Base-by-base conservation (phyloP, 305 asterid genomes). In the Solanum hybrid region DNA sequence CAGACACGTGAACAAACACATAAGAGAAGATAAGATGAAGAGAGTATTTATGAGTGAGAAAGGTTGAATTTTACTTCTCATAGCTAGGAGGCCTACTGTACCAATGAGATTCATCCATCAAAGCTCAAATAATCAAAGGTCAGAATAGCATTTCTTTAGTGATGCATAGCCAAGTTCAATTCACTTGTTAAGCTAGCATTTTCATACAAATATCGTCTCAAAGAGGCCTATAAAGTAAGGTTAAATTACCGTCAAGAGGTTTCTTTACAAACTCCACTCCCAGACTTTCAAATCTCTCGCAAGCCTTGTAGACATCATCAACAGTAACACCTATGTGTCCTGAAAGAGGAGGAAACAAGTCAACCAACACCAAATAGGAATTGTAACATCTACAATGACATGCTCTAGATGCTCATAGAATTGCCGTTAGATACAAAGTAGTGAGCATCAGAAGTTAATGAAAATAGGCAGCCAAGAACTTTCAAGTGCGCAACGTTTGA, bases 271-370 rank as follows among this genome's bases (percentile, higher is more conserved):
- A 97, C 91, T 93, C 94, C 90, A 97, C 98, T 83, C 98, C 97
- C 86, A 95, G 91, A 90, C 93, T 92, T 92, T 95, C 98, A 87
- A 97, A 96, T 93, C 99, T 94, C 91, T 93, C 78, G 91, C 98
- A 97, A 5, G 98, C 98, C 93, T 93, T 94, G 92, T 93, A 87
- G 32, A 93, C 93, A 90, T 97, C 96, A 89, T 95, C 98, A 80
- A 95, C 98, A 39, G 97, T 96, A 89, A 97, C 89, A 31, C 98
- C 98, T 38, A 96, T 94, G 93, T 97, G 99, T 87, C 97, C 99
- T 97, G 95, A 93, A 93, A 87, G 65, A 88, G 61, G 82, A 65
- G 37, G 36, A 73, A 33, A 87, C 79, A 87, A 33, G 37, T 90
- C 87, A 89, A 80, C 34, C 68, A 87, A 29, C 45, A 79, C 4